These are phyloP conservation scores for Streptanthus diversifolius DNA, from an alignment of 345 rosid species.

Conservation along the genomic window DNA sequence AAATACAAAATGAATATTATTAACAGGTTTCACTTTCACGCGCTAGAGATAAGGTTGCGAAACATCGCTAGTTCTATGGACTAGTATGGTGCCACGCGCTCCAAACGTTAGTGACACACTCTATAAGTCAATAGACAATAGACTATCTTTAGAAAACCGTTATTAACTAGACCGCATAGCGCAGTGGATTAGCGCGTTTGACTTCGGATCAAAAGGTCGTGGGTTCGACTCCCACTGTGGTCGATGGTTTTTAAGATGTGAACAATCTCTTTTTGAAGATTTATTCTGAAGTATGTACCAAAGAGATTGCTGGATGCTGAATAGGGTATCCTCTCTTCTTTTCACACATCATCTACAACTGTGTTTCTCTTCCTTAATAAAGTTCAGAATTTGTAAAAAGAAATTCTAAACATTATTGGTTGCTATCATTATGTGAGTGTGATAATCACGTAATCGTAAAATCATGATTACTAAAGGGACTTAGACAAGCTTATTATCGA, in stretches of 20 bases:
- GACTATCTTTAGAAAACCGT: fast-evolving
- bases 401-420: not conserved
- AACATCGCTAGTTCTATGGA: not conserved
- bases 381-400: not conserved
- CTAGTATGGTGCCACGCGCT: not conserved
- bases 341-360: not conserved
- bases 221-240: conserved; percentile 95
- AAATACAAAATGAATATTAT: not conserved
- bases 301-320: not conserved
- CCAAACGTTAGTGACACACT: not conserved
- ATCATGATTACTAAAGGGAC: not conserved
- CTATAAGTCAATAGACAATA: too few species aligned
- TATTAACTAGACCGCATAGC: conserved; percentile 58
- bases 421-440: not conserved
- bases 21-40: not conserved
- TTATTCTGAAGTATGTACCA: not conserved
- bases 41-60: not conserved
- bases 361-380: not conserved
- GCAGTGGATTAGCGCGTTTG: conserved; percentile 98
- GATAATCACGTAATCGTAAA: not conserved
- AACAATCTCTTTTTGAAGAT: not conserved
- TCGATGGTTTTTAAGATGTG: conserved; percentile 19
- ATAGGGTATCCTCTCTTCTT: not conserved
- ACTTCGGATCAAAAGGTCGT: conserved; percentile 89
- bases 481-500: not conserved